These are phyloP conservation scores for Wickerhamomyces hampshirensis DNA, from an alignment of 805 yeast species.

Conservation along the genomic window DNA sequence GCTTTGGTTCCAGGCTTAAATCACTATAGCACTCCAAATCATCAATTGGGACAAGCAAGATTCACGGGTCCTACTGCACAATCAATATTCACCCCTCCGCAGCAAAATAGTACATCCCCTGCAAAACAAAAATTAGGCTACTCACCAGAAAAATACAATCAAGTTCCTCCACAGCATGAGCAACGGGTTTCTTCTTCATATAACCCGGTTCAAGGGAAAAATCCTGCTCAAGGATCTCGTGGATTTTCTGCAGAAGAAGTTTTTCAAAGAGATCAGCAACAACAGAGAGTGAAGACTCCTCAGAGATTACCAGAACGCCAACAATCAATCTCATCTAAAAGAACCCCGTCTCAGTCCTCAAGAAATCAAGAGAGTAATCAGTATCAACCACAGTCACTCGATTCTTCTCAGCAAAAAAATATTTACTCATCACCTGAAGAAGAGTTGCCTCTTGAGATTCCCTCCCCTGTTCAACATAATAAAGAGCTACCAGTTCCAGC, in stretches of 20 bases:
- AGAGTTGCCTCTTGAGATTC: slow-evolving; percentile 24
- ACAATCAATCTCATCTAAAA: background rate
- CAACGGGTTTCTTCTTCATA: slow-evolving; percentile 2
- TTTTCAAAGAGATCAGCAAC: slow-evolving; percentile 18
- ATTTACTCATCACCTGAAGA: slow-evolving; percentile 16
- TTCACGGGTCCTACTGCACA: slow-evolving; percentile 19
- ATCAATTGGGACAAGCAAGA: slow-evolving; percentile 13
- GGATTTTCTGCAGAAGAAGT: slow-evolving; percentile 21
- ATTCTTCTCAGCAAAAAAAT: background rate
- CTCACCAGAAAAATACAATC: slow-evolving; percentile 1
- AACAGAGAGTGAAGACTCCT: slow-evolving; percentile 5
- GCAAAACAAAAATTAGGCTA: background rate
- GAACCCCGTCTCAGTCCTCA: background rate
- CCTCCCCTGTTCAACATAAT: slow-evolving; percentile 24
- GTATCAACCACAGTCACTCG: slow-evolving; percentile 1
- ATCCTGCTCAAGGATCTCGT: too few relatives aligned
- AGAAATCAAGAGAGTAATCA: background rate
- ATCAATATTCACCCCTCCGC: slow-evolving; percentile 18
- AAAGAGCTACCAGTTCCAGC: slow-evolving; percentile 19
- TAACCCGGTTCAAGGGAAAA: too few relatives aligned
- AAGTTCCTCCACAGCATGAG: slow-evolving; percentile 3
- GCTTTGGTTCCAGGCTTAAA: slow-evolving; percentile 34
- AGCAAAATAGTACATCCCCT: background rate
- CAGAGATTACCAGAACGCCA: slow-evolving; percentile 7
- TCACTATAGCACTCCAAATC: slow-evolving; percentile 32